Evolutionary conservation across 768 basidiomycete genomes (phyloP).

Genomic region (Austroboletus eburneus): DNA sequence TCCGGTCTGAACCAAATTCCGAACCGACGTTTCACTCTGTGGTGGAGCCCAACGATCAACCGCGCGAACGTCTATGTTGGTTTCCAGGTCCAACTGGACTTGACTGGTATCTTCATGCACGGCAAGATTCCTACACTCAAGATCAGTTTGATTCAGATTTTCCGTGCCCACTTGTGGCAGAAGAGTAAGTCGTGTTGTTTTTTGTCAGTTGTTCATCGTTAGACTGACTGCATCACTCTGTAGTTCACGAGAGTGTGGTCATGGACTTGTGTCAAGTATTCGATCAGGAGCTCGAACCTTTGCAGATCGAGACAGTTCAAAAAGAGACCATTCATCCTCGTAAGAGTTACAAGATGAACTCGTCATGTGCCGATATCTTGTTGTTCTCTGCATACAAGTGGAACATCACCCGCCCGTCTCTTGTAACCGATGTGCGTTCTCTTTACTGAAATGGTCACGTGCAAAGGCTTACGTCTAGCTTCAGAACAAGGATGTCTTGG

Average conservation of each 20-base stretch:
- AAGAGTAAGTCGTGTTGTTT: slow-evolving; percentile 62
- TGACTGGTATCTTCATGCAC: slow-evolving; percentile 98
- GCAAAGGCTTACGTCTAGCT: slow-evolving; percentile 10
- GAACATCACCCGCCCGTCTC: slow-evolving; percentile 95
- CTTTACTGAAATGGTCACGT: neutral
- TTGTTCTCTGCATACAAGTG: slow-evolving; percentile 97
- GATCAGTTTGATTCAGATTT: slow-evolving; percentile 99
- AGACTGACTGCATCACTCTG: slow-evolving; percentile 3
- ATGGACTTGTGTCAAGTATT: slow-evolving; percentile 99
- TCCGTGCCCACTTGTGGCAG: slow-evolving; percentile 99
- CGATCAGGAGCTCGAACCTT: slow-evolving; percentile 95
- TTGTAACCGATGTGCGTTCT: slow-evolving; percentile 80
- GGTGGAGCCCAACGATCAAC: slow-evolving; percentile 99
- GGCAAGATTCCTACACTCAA: slow-evolving; percentile 98
- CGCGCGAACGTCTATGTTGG: slow-evolving; percentile 99
- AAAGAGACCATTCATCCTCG: slow-evolving; percentile 99
- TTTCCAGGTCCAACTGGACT: slow-evolving; percentile 99
- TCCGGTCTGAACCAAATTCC: slow-evolving; percentile 98
- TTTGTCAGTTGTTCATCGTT: slow-evolving; percentile 15
- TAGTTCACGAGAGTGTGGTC: slow-evolving; percentile 87
- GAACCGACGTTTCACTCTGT: slow-evolving; percentile 97
- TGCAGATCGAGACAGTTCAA: slow-evolving; percentile 98
- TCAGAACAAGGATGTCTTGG: slow-evolving; percentile 89
- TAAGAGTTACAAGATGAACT: slow-evolving; percentile 99
- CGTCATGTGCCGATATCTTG: slow-evolving; percentile 97